These are phyloP conservation scores for Glycine tomentella DNA, from an alignment of 306 rosid species.

Conservation along the genomic window DNA sequence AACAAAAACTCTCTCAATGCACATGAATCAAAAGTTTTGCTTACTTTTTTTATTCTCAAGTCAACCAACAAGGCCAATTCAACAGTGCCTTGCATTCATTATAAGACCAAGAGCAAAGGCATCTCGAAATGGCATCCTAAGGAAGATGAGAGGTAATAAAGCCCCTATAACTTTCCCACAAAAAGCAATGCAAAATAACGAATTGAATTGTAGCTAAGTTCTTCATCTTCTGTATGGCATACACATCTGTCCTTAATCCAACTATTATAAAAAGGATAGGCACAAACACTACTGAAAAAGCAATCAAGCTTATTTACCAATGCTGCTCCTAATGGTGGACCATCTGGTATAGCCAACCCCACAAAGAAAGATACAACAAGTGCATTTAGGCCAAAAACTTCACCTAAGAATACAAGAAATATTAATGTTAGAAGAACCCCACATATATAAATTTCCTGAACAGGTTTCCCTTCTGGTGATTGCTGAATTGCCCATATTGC, in stretches of 20 bases:
- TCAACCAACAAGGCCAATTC: conserved; percentile 56
- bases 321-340: conserved; percentile 75
- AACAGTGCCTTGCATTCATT: conserved; percentile 71
- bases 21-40: conserved; percentile 13
- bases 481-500: conserved; percentile 56
- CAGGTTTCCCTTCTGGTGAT: conserved; percentile 67
- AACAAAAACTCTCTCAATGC: background rate
- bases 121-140: conserved; percentile 66
- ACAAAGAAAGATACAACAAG: conserved; percentile 54
- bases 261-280: conserved; percentile 55
- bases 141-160: conserved; percentile 63
- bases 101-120: conserved; percentile 66
- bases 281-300: conserved; percentile 54
- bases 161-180: conserved; percentile 62
- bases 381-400: conserved; percentile 56
- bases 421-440: conserved; percentile 48
- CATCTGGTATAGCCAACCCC: conserved; percentile 73
- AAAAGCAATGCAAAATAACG: conserved; percentile 40
- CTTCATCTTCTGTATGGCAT: conserved; percentile 53
- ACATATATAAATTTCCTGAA: conserved; percentile 55
- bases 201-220: conserved; percentile 50
- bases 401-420: conserved; percentile 54
- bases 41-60: conserved; percentile 52
- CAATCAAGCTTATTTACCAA: conserved; percentile 62
- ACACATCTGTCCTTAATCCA: conserved; percentile 60